Conservation (phyloP, 2,329 filamentous ascomycete genomes). For the Phoma sp. region DNA sequence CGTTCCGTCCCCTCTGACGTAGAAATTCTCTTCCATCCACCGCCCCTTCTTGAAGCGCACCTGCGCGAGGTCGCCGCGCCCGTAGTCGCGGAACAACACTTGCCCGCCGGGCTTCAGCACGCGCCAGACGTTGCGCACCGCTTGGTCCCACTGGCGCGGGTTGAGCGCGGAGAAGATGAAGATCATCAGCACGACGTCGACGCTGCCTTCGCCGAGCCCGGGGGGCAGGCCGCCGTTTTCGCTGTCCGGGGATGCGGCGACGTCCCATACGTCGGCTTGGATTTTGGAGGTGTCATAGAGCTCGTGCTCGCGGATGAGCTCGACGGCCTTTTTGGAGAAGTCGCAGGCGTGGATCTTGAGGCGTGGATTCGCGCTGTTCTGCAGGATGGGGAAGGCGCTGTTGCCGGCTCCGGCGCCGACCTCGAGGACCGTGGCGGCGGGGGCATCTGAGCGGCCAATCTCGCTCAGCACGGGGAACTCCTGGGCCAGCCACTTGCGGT, state of each 20-base stretch:
- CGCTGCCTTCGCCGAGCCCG: slow-evolving; percentile 75
- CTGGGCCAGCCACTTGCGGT: slow-evolving; percentile 95
- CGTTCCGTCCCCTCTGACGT: slow-evolving; percentile 92
- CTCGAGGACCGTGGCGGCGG: slow-evolving; percentile 77
- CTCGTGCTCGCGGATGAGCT: slow-evolving; percentile 84
- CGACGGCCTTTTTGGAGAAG: slow-evolving; percentile 93
- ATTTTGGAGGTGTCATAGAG: slow-evolving; percentile 76
- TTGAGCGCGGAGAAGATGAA: slow-evolving; percentile 96
- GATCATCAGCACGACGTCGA: slow-evolving; percentile 92
- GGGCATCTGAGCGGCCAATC: slow-evolving; percentile 73
- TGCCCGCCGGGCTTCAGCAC: slow-evolving; percentile 91
- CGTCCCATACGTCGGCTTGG: slow-evolving; percentile 94
- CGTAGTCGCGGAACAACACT: slow-evolving; percentile 96
- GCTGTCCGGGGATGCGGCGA: slow-evolving; percentile 59
- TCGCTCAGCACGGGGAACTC: slow-evolving; percentile 90
- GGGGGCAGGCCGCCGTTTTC: slow-evolving; percentile 70
- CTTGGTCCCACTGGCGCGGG: slow-evolving; percentile 82
- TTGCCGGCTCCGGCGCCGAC: slow-evolving; percentile 96
- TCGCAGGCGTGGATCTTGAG: slow-evolving; percentile 93
- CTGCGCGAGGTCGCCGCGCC: slow-evolving; percentile 91
- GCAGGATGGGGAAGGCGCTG: slow-evolving; percentile 89
- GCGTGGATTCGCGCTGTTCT: slow-evolving; percentile 79
- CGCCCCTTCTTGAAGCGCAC: slow-evolving; percentile 96
- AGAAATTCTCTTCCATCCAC: slow-evolving; percentile 96
- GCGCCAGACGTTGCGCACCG: slow-evolving; percentile 79